Conservation (phyloP, 345 rosid species). For the Noccaea bulbosa region DNA sequence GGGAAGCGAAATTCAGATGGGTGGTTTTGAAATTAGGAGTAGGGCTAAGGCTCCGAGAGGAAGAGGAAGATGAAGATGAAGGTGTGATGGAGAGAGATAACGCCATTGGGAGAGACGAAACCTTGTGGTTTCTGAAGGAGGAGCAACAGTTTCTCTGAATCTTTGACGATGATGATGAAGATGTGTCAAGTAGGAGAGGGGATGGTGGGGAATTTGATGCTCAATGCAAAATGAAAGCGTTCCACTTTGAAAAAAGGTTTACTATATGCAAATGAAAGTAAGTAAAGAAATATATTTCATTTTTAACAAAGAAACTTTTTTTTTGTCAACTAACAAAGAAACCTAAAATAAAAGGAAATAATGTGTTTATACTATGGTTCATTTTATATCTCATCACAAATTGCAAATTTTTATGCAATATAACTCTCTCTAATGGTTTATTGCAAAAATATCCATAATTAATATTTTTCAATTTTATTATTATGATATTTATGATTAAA, state of each 20-base stretch:
- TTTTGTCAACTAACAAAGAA: too few relatives aligned
- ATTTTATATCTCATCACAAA: too few relatives aligned
- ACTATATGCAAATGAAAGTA: background rate
- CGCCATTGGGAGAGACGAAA: constrained; percentile 36
- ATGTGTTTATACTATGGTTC: too few relatives aligned
- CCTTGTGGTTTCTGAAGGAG: constrained; percentile 46
- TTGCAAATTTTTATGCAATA: too few relatives aligned
- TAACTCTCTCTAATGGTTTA: too few relatives aligned
- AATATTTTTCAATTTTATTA: too few relatives aligned
- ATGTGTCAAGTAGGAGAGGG: constrained; percentile 20
- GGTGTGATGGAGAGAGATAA: constrained; percentile 42
- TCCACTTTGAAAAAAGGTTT: constrained; percentile 29
- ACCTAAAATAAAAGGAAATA: too few relatives aligned
- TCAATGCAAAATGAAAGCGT: constrained; percentile 19
- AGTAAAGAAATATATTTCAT: too few relatives aligned
- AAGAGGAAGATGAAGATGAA: constrained; percentile 39
- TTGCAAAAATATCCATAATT: too few relatives aligned
- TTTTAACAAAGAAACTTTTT: too few relatives aligned
- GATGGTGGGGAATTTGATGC: constrained; percentile 24
- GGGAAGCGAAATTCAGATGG: constrained; percentile 36
- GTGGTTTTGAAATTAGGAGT: constrained; percentile 37
- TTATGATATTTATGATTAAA: too few relatives aligned
- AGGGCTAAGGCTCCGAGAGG: constrained; percentile 38
- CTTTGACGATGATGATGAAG: constrained; percentile 21
- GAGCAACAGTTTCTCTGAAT: background rate